A percentile compares a stretch with the other conserved stretches of the same genome.
phyloP scores from a whole-genome alignment of 768 basidiomycete species.

The Leccinum imitatum region DNA sequence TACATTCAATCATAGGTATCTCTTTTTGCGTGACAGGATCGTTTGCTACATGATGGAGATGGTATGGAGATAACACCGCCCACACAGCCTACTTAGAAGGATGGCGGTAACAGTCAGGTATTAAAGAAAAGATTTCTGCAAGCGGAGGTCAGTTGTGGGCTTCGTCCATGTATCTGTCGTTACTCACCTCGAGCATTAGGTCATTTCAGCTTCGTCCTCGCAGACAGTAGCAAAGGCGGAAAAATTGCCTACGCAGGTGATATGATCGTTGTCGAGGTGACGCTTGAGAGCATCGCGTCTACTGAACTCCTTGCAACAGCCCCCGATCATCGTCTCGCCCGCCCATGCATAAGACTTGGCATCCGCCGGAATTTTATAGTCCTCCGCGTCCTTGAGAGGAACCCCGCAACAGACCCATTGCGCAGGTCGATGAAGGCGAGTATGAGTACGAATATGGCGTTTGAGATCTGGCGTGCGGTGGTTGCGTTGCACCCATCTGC shows the following conservation, averaged over 20 bases:
- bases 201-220: conserved; percentile 26
- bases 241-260: conserved; percentile 34
- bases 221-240: conserved; percentile 26
- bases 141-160: background rate
- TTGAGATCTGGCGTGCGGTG: conserved; percentile 56
- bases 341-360: conserved; percentile 29
- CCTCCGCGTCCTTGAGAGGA: conserved; percentile 24
- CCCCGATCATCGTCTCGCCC: conserved; percentile 35
- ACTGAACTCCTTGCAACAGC: conserved; percentile 39
- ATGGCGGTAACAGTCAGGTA: background rate
- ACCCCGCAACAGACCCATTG: conserved; percentile 42
- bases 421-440: conserved; percentile 34
- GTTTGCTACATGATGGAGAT: conserved; percentile 15
- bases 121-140: conserved; percentile 10
- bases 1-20: conserved; percentile 22
- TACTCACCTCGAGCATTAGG: conserved; percentile 8
- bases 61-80: conserved; percentile 8
- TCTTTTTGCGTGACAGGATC: background rate
- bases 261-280: conserved; percentile 38
- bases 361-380: conserved; percentile 20
- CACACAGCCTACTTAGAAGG: conserved; percentile 9
- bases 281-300: conserved; percentile 42
- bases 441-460: conserved; percentile 57
- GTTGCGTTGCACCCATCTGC: conserved; percentile 48
- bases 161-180: background rate